Percentiles rank a stretch among this genome's conserved stretches.
These are phyloP conservation scores for Dimocarpus longan DNA, from an alignment of 345 rosid species.

Conservation along the genomic window DNA sequence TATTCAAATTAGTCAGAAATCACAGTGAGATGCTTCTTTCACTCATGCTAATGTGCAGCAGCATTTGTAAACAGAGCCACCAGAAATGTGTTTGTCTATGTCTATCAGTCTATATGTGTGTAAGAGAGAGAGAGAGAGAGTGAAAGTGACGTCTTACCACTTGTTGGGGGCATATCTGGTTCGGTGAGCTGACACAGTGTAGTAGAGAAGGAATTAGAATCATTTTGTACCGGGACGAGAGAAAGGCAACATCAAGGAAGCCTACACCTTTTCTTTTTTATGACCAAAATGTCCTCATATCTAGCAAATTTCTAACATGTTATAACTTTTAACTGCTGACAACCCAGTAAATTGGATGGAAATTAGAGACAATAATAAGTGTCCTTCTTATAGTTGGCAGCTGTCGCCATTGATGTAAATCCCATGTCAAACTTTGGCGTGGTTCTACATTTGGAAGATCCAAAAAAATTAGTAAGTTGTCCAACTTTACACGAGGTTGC, in stretches of 20 bases:
- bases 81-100: neutral
- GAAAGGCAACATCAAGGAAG: slow-evolving; percentile 12
- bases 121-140: neutral
- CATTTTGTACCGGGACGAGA: slow-evolving; percentile 25
- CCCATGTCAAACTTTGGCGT: no score
- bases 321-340: no score
- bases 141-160: slow-evolving; percentile 33
- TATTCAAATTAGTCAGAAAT: slow-evolving; percentile 12
- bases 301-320: no score
- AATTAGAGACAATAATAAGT: no score
- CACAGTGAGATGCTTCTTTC: neutral
- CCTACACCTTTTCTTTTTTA: neutral
- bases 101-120: neutral
- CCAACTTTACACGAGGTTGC: no score
- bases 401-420: no score
- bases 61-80: slow-evolving; percentile 11
- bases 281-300: slow-evolving; percentile 22
- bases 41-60: slow-evolving; percentile 7
- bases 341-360: no score
- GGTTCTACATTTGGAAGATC: no score
- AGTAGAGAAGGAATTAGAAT: slow-evolving; percentile 13
- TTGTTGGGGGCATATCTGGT: slow-evolving; percentile 13
- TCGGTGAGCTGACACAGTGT: slow-evolving; percentile 20
- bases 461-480: no score
- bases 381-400: no score